Evolutionary conservation across 1,284 basidiomycete genomes (phyloP).

Genomic region (Rhizoctonia solani): DNA sequence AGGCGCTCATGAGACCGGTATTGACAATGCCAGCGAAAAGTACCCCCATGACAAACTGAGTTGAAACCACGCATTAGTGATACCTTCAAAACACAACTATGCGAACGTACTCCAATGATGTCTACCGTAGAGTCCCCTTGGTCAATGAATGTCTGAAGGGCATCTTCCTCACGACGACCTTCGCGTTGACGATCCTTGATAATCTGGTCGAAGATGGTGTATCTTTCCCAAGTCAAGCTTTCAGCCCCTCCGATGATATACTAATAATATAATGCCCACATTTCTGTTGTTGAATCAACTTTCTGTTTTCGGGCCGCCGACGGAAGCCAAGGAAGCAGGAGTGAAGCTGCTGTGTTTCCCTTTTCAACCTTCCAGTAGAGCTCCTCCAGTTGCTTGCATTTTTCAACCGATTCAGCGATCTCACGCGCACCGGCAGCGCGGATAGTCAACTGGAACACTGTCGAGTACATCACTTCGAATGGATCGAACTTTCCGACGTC

Average conservation of each 20-base stretch:
- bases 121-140: conserved; percentile 9
- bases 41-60: background rate
- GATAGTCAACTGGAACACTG: conserved; percentile 6
- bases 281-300: background rate
- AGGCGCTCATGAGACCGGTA: conserved; percentile 23
- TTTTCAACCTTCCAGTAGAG: conserved; percentile 5
- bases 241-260: too few species aligned
- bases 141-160: conserved; percentile 7
- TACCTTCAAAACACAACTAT: background rate
- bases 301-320: background rate
- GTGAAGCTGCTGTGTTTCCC: background rate
- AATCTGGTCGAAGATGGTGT: conserved; percentile 1
- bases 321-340: conserved; percentile 17
- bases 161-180: conserved; percentile 17
- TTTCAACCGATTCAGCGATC: conserved; percentile 16
- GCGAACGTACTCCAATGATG: conserved; percentile 1
- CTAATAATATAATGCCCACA: too few species aligned
- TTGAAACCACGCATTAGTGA: background rate
- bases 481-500: too few species aligned
- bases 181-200: conserved; percentile 8
- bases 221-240: background rate
- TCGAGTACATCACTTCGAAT: conserved; percentile 1
- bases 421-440: too few species aligned
- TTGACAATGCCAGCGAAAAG: conserved; percentile 22
- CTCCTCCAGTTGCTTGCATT: conserved; percentile 11